A percentile compares a stretch with the other conserved stretches of the same genome.
Evolutionary conservation across 495 filamentous ascomycete genomes (phyloP).

Genomic region (Jackrogersella minutella): DNA sequence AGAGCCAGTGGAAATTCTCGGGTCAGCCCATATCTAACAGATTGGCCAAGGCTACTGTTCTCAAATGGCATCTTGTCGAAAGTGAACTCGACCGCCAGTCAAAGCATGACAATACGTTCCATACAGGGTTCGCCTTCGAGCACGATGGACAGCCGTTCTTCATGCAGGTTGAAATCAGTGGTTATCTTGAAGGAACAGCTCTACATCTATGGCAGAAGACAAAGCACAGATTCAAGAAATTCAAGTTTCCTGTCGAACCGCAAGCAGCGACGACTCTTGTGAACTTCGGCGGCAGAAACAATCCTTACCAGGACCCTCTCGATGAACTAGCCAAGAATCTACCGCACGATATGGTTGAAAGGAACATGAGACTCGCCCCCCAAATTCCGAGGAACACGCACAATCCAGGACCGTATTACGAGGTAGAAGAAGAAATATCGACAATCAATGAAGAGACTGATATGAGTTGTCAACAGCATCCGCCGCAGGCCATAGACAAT

Average conservation of each 20-base stretch:
- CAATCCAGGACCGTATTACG: not conserved
- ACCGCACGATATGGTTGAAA: slow-evolving; percentile 11
- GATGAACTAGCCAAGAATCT: slow-evolving; percentile 14
- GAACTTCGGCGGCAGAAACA: slow-evolving; percentile 16
- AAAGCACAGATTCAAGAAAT: slow-evolving; percentile 5
- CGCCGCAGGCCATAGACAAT: not conserved
- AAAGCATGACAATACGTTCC: slow-evolving; percentile 41
- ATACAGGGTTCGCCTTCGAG: slow-evolving; percentile 48
- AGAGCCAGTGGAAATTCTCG: slow-evolving; percentile 22
- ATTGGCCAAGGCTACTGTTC: not conserved
- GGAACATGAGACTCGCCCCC: not conserved
- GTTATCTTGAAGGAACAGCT: slow-evolving; percentile 14
- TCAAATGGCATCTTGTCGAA: slow-evolving; percentile 46
- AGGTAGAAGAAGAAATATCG: not conserved
- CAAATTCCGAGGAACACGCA: not conserved
- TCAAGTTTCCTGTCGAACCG: slow-evolving; percentile 8
- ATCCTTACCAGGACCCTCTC: slow-evolving; percentile 9
- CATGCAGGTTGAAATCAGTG: slow-evolving; percentile 45
- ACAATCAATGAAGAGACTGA: not conserved
- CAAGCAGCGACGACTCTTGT: slow-evolving; percentile 14
- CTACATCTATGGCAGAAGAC: slow-evolving; percentile 6
- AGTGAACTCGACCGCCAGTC: slow-evolving; percentile 41
- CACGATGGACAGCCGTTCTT: slow-evolving; percentile 46
- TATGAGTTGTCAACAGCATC: not conserved
- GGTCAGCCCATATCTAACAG: slow-evolving; percentile 1